Conservation (phyloP, 352 stramenopile species). For the Peronospora belbahrii region DNA sequence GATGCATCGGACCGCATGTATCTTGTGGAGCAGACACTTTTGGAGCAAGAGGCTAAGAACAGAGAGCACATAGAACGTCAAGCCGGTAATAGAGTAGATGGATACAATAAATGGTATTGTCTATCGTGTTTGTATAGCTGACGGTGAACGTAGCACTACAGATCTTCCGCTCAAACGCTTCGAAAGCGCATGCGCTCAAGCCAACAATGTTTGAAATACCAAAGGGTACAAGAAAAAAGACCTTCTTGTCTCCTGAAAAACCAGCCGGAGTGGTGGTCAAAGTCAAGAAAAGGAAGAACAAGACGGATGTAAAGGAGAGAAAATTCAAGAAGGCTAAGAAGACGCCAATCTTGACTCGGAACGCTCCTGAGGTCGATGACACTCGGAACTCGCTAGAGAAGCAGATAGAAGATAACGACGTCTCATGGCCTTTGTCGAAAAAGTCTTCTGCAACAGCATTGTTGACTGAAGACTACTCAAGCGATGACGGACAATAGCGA, state of each 20-base stretch:
- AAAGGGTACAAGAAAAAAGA: conserved; percentile 5
- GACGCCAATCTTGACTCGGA: not conserved
- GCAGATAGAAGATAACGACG: not conserved
- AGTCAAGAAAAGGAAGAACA: conserved; percentile 39
- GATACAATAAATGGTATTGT: too few species aligned
- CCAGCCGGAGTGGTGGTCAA: conserved; percentile 35
- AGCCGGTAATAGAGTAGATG: conserved; percentile 37
- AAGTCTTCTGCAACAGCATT: conserved; percentile 2
- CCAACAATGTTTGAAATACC: conserved; percentile 14
- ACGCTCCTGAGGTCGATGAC: not conserved
- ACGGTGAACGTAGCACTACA: conserved; percentile 35
- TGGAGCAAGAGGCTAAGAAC: conserved; percentile 32
- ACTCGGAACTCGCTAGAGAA: not conserved
- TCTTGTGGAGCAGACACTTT: conserved; percentile 51
- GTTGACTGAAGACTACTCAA: conserved; percentile 51
- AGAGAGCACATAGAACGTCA: conserved; percentile 29
- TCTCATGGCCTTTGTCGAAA: not conserved
- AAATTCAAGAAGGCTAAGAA: conserved; percentile 20
- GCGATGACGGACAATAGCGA: conserved; percentile 13
- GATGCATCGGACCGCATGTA: conserved; percentile 72
- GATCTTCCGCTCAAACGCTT: conserved; percentile 51
- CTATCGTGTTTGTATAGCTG: conserved; percentile 1
- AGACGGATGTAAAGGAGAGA: not conserved
- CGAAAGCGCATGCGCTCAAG: conserved; percentile 51
- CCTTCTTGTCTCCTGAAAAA: conserved; percentile 4